A percentile compares a stretch with the other conserved stretches of the same genome.
These are phyloP conservation scores for Coniella lustricola DNA, from an alignment of 2,329 filamentous ascomycete species.

Conservation along the genomic window DNA sequence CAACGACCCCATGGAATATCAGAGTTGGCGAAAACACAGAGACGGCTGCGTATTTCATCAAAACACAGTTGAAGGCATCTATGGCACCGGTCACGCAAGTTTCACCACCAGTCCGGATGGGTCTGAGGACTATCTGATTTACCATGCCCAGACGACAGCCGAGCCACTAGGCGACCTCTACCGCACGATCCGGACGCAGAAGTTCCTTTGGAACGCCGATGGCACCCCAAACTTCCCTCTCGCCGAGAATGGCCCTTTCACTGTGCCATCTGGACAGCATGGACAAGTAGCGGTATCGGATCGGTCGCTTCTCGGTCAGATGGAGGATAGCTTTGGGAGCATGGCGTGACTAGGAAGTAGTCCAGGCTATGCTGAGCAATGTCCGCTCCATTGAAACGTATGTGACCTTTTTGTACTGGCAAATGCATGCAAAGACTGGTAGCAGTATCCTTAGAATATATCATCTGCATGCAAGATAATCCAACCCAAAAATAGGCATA, in stretches of 20 bases:
- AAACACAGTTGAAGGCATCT: constrained; percentile 26
- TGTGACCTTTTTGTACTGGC: too few relatives aligned
- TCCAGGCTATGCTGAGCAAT: background rate
- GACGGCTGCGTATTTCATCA: constrained; percentile 30
- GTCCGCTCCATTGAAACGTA: too few relatives aligned
- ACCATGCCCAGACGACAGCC: constrained; percentile 29
- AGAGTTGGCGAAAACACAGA: constrained; percentile 28
- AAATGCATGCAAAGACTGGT: too few relatives aligned
- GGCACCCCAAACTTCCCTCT: constrained; percentile 27
- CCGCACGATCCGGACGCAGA: constrained; percentile 27
- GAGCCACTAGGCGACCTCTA: constrained; percentile 26
- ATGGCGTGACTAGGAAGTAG: background rate
- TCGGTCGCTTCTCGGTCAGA: constrained; percentile 16
- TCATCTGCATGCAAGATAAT: too few relatives aligned
- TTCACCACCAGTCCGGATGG: constrained; percentile 29
- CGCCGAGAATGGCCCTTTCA: constrained; percentile 28
- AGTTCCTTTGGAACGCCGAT: constrained; percentile 28
- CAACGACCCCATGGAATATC: constrained; percentile 30
- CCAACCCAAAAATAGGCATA: too few relatives aligned
- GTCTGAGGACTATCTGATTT: constrained; percentile 28
- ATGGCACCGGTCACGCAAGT: constrained; percentile 29
- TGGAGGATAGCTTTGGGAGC: background rate
- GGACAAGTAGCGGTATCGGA: constrained; percentile 8
- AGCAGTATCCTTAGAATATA: too few relatives aligned
- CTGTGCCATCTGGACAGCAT: constrained; percentile 26